Evolutionary conservation across 2,329 filamentous ascomycete species (phyloP).

Genomic region (Bipolaris bicolor): DNA sequence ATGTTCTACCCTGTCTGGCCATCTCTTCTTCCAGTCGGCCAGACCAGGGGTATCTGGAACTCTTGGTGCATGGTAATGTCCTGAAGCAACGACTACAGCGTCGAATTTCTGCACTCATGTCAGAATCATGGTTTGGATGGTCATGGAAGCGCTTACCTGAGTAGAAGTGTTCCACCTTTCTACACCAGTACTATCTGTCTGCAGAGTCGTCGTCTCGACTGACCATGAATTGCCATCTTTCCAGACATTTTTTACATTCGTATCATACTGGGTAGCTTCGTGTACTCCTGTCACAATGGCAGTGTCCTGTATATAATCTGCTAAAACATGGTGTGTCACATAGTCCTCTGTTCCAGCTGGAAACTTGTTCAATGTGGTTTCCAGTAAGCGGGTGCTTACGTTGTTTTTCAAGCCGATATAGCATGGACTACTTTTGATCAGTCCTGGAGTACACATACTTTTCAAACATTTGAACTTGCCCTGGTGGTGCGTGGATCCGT

Average conservation of each 20-base stretch:
- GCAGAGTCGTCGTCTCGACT: constrained; percentile 57
- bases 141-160: background rate
- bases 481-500: constrained; percentile 58
- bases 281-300: constrained; percentile 59
- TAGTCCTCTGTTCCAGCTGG: constrained; percentile 65
- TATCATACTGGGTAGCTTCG: constrained; percentile 60
- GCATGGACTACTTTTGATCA: constrained; percentile 52
- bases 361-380: constrained; percentile 60
- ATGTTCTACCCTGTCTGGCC: constrained; percentile 56
- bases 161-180: constrained; percentile 13
- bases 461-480: constrained; percentile 39
- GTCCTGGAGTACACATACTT: background rate
- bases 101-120: constrained; percentile 51
- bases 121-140: background rate
- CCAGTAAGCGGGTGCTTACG: constrained; percentile 58
- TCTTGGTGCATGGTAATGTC: constrained; percentile 60
- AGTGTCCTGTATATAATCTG: constrained; percentile 67
- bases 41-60: constrained; percentile 59
- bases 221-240: constrained; percentile 61
- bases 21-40: constrained; percentile 53
- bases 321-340: constrained; percentile 63
- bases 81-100: constrained; percentile 60
- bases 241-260: constrained; percentile 60
- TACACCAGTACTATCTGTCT: constrained; percentile 12
- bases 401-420: constrained; percentile 62